phyloP scores from a whole-genome alignment of 257 asterid genomes.

The Prunella vulgaris region DNA sequence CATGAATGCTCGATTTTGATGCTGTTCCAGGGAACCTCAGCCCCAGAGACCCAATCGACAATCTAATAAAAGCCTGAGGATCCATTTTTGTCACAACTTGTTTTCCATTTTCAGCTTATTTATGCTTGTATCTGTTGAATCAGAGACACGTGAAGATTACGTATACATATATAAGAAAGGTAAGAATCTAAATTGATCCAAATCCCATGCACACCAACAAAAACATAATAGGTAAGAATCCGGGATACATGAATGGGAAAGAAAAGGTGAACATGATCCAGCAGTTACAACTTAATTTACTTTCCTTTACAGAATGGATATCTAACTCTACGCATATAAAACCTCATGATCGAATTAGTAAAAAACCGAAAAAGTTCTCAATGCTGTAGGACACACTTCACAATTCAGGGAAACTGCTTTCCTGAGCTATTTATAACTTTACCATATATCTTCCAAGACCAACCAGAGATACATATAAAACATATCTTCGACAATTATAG shows the following conservation, averaged over 20 bases:
- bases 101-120: conserved; percentile 21
- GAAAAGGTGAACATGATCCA: not conserved
- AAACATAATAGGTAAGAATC: not conserved
- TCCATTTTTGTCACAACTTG: conserved; percentile 52
- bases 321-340: not conserved
- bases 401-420: not conserved
- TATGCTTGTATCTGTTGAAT: not conserved
- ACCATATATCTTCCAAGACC: not conserved
- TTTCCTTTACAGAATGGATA: not conserved
- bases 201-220: not conserved
- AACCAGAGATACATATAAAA: not conserved
- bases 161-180: not conserved
- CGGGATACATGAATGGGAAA: not conserved
- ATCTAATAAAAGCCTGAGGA: conserved; percentile 72
- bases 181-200: not conserved
- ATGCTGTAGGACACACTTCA: not conserved
- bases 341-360: not conserved
- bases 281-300: not conserved
- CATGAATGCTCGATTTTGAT: conserved; percentile 40
- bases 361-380: not conserved
- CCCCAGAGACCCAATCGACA: conserved; percentile 68
- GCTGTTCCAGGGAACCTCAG: conserved; percentile 41
- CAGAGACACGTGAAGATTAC: not conserved
- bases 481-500: not conserved
- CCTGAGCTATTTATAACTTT: not conserved